phyloP scores from a whole-genome alignment of 352 stramenopile genomes.

The Phytophthora melonis region DNA sequence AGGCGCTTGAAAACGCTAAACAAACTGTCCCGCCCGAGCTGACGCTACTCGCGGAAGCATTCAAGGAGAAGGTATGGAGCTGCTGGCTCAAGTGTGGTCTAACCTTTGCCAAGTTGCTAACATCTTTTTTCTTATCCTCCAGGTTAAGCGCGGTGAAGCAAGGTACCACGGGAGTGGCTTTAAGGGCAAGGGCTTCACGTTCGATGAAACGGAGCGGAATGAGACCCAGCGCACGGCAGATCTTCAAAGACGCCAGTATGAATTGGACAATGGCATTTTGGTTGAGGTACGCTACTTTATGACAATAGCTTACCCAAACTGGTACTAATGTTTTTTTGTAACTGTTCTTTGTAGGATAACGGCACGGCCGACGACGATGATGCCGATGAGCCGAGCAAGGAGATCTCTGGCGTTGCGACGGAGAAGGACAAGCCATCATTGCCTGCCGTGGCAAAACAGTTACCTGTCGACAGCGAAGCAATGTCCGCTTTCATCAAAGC shows the following conservation, averaged over 20 bases:
- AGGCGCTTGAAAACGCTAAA: slow-evolving; percentile 93
- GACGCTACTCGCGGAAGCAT: slow-evolving; percentile 92
- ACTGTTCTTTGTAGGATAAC: slow-evolving; percentile 44
- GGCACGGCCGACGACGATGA: slow-evolving; percentile 69
- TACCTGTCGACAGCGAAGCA: slow-evolving; percentile 59
- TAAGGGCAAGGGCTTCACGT: slow-evolving; percentile 98
- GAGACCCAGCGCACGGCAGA: slow-evolving; percentile 95
- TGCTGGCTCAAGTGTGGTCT: background rate
- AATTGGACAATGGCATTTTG: slow-evolving; percentile 87
- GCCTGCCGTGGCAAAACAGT: slow-evolving; percentile 25
- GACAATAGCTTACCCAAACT: background rate
- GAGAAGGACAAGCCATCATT: slow-evolving; percentile 26
- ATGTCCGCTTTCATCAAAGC: slow-evolving; percentile 84
- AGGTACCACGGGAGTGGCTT: slow-evolving; percentile 97
- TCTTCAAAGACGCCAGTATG: slow-evolving; percentile 92
- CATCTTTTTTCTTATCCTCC: slow-evolving; percentile 4
- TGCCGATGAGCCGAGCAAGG: slow-evolving; percentile 48
- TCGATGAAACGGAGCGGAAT: slow-evolving; percentile 97
- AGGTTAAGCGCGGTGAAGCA: slow-evolving; percentile 95
- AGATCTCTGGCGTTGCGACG: slow-evolving; percentile 19
- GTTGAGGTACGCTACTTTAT: slow-evolving; percentile 57
- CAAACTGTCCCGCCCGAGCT: slow-evolving; percentile 89
- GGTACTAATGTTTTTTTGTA: slow-evolving; percentile 14
- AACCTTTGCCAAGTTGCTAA: background rate
- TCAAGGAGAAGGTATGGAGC: slow-evolving; percentile 93